These are phyloP conservation scores for Staphylotrichum tortipilum DNA, from an alignment of 495 filamentous ascomycete species.

Conservation along the genomic window DNA sequence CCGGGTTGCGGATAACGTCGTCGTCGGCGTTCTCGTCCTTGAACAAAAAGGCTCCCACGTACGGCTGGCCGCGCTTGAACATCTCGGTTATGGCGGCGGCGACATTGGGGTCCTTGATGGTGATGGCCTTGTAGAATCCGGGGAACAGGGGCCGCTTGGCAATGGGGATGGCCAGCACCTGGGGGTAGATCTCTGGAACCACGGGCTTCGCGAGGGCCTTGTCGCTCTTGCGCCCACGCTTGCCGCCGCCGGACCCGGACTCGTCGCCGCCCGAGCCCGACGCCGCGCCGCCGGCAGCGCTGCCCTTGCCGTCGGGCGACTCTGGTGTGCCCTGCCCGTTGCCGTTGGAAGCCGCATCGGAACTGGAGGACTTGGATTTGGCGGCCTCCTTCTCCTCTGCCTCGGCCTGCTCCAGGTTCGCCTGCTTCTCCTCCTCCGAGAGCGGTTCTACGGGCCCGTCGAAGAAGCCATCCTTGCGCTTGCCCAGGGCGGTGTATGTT, in stretches of 20 bases:
- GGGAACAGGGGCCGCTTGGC: slow-evolving; percentile 91
- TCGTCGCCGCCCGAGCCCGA: slow-evolving; percentile 39
- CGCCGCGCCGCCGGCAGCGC: slow-evolving; percentile 29
- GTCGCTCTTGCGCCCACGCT: slow-evolving; percentile 59
- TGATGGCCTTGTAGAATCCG: slow-evolving; percentile 98
- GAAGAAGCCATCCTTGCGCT: slow-evolving; percentile 40
- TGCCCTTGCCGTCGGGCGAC: slow-evolving; percentile 36
- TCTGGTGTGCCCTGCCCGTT: slow-evolving; percentile 26
- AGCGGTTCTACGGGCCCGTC: slow-evolving; percentile 34
- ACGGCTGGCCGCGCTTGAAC: slow-evolving; percentile 96
- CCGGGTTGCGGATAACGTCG: slow-evolving; percentile 76
- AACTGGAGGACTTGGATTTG: slow-evolving; percentile 32
- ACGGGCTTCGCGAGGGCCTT: slow-evolving; percentile 74
- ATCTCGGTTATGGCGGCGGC: slow-evolving; percentile 86
- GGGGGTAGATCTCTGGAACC: slow-evolving; percentile 91
- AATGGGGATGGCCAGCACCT: slow-evolving; percentile 98
- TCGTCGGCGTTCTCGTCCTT: slow-evolving; percentile 91
- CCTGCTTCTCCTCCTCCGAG: slow-evolving; percentile 41
- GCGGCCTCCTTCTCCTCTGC: slow-evolving; percentile 30
- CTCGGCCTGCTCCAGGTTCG: slow-evolving; percentile 34
- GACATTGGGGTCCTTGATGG: slow-evolving; percentile 84
- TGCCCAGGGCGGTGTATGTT: slow-evolving; percentile 26
- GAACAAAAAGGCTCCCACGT: slow-evolving; percentile 92
- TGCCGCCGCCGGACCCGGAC: slow-evolving; percentile 39
- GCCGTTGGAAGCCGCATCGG: slow-evolving; percentile 26